Evolutionary conservation across 116 monocot genomes (phyloP).

Genomic region (Posidonia oceanica): DNA sequence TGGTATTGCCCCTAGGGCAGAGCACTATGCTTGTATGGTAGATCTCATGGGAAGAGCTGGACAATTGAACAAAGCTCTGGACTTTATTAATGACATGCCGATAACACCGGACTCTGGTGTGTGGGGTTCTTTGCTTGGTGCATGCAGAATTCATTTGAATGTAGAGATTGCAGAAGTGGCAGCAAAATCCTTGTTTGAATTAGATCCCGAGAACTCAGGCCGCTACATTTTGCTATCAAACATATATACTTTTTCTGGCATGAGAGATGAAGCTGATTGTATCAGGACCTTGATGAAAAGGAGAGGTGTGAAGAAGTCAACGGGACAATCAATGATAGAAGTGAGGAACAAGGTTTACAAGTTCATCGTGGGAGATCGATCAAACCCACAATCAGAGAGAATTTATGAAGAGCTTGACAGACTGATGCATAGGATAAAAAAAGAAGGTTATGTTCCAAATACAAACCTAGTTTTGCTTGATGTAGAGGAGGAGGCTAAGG

Average conservation of each 20-base stretch:
- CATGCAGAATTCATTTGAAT: constrained; percentile 28
- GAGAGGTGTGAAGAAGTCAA: constrained; percentile 22
- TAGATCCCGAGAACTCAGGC: constrained; percentile 20
- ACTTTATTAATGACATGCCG: constrained; percentile 27
- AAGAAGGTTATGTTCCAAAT: constrained; percentile 27
- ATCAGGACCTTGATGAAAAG: constrained; percentile 19
- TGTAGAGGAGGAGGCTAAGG: constrained; percentile 33
- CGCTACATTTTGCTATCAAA: constrained; percentile 25
- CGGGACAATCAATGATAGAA: constrained; percentile 20
- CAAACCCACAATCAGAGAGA: constrained; percentile 19
- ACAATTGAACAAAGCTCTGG: constrained; percentile 13
- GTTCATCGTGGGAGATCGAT: constrained; percentile 19
- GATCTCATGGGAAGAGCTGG: constrained; percentile 32
- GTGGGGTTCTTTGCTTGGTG: constrained; percentile 30
- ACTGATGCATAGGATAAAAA: constrained; percentile 18
- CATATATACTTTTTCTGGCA: constrained; percentile 22
- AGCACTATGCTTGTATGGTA: constrained; percentile 32
- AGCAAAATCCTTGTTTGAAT: constrained; percentile 20
- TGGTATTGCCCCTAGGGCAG: constrained; percentile 15
- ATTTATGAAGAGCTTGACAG: constrained; percentile 22
- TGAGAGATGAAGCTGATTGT: constrained; percentile 19
- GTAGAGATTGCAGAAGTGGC: constrained; percentile 21
- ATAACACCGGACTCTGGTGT: constrained; percentile 19
- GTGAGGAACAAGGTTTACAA: constrained; percentile 27
- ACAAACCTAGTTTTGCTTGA: constrained; percentile 26